phyloP scores from a whole-genome alignment of 2,329 filamentous ascomycete genomes.

The Ascochyta viciae-villosae region DNA sequence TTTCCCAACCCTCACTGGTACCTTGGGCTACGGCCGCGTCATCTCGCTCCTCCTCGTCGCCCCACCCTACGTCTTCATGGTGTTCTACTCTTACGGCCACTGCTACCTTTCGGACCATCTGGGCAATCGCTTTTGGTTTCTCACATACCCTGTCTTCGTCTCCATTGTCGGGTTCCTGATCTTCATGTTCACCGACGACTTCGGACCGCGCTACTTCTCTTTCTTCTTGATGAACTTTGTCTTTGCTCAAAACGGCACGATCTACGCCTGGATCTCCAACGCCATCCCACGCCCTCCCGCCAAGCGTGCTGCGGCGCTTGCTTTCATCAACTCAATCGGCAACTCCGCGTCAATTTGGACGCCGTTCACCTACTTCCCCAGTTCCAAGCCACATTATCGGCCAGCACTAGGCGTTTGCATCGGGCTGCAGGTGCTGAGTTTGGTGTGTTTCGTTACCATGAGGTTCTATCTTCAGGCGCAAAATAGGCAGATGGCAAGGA shows the following conservation, averaged over 20 bases:
- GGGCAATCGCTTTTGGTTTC: slow-evolving; percentile 52
- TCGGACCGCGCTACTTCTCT: slow-evolving; percentile 63
- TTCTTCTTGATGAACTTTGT: slow-evolving; percentile 65
- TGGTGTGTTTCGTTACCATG: slow-evolving; percentile 25
- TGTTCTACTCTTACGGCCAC: slow-evolving; percentile 56
- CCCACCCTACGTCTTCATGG: slow-evolving; percentile 65
- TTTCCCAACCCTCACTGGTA: slow-evolving; percentile 62
- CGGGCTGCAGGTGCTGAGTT: slow-evolving; percentile 25
- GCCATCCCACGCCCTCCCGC: slow-evolving; percentile 61
- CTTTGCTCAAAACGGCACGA: slow-evolving; percentile 62
- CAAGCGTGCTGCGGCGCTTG: slow-evolving; percentile 62
- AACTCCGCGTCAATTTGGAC: slow-evolving; percentile 61
- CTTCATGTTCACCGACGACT: slow-evolving; percentile 61
- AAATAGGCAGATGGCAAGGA: slow-evolving; percentile 59
- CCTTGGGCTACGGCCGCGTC: slow-evolving; percentile 61
- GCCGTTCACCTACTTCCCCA: slow-evolving; percentile 48
- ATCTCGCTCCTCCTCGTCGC: slow-evolving; percentile 64
- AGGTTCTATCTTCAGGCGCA: slow-evolving; percentile 43
- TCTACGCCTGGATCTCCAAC: slow-evolving; percentile 64
- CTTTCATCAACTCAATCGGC: slow-evolving; percentile 63
- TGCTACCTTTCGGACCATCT: slow-evolving; percentile 52
- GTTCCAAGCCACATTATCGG: slow-evolving; percentile 25
- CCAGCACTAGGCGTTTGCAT: slow-evolving; percentile 33
- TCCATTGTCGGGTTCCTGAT: slow-evolving; percentile 60
- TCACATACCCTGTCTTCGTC: slow-evolving; percentile 56